Base-by-base conservation (phyloP, 192 early-diverging fungal species). In the Umbelopsis ramanniana region DNA sequence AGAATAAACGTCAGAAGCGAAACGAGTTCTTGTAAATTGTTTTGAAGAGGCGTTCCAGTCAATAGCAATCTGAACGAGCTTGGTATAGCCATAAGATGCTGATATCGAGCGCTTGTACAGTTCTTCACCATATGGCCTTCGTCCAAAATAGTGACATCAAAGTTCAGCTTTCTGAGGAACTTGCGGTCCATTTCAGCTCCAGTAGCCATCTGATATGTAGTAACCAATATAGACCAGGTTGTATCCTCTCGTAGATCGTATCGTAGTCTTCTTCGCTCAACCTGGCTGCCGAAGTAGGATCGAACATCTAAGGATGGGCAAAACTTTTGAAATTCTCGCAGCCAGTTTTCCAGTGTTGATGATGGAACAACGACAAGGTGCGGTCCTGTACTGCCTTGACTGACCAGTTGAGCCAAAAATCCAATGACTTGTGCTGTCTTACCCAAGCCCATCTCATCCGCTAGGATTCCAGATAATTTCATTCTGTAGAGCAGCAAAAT, bases 121-220 rank as follows among this genome's bases (percentile, higher is more conserved):
- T 97, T 97, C 82, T 97, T 97, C 67, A 97, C 82, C 91, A 94
- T 92, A 60, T 95, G 91, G 15, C 95, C 95, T 74, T 97, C 95
- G 76, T 97, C 95, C 33, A 97, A 79, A 50, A 97, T 90, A 66
- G 96, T 79, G 17, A 90, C 82, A 63, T 85, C 75, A 74, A 90
- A 93, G 0, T 71, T 67, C 40, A 92, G 72, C n/a, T 76, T 69
- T 66, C 85, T 89, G 14, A 97, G 81, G 71, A 95, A 96, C 45
- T 74, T 74, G 10, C 93, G 85, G 71, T 95, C 94, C 8, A 92
- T 82, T 67, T 85, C 85, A 35, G 83, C 77, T 4, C 89, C 84
- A 0, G 93, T 89, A 0, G 93, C 93, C 37, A 94, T 76, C 26
- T 86, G 91, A 60, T 97, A 95, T 5, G 94, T 97, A 0, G 95